A percentile compares a stretch with the other conserved stretches of the same genome.
phyloP scores from a whole-genome alignment of 2,329 filamentous ascomycete genomes.

The Dryadomyces quercivorus region DNA sequence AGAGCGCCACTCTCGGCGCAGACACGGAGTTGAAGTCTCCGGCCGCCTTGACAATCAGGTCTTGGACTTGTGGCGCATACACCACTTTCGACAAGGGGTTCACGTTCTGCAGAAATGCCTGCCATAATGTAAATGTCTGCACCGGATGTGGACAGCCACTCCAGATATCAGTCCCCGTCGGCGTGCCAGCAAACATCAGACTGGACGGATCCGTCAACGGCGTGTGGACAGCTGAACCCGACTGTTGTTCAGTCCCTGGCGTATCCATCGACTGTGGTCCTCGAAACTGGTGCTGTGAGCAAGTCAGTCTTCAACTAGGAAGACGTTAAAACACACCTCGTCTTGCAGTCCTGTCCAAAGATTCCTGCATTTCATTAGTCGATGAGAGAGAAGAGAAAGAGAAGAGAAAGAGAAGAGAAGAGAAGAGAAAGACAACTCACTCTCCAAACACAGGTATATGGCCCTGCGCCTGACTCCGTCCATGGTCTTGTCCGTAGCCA shows the following conservation, averaged over 20 bases:
- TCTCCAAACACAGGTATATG: background rate
- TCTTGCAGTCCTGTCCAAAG: conserved; percentile 14
- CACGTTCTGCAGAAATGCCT: conserved; percentile 36
- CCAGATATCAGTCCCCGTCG: conserved; percentile 6
- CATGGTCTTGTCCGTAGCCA: background rate
- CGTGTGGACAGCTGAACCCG: conserved; percentile 8
- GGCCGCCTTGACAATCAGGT: conserved; percentile 12
- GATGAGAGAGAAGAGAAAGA: background rate
- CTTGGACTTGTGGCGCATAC: conserved; percentile 33
- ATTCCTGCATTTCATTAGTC: conserved; percentile 7
- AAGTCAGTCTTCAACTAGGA: background rate
- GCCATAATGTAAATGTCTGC: conserved; percentile 19
- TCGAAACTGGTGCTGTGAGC: background rate
- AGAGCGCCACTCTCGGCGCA: conserved; percentile 10
- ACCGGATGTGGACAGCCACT: conserved; percentile 23
- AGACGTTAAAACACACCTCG: conserved; percentile 5
- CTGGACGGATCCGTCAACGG: conserved; percentile 31
- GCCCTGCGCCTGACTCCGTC: background rate
- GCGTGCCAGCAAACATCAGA: conserved; percentile 9
- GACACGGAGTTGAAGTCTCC: conserved; percentile 7
- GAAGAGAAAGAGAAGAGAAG: too few species aligned
- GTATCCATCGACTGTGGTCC: background rate
- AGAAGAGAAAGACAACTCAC: too few species aligned
- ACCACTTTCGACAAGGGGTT: conserved; percentile 40
- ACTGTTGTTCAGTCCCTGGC: background rate